Evolutionary conservation across 2,329 filamentous ascomycete genomes (phyloP), one percentile per base, ranked within the genome.

Genomic region (Trichoderma polysporum): DNA sequence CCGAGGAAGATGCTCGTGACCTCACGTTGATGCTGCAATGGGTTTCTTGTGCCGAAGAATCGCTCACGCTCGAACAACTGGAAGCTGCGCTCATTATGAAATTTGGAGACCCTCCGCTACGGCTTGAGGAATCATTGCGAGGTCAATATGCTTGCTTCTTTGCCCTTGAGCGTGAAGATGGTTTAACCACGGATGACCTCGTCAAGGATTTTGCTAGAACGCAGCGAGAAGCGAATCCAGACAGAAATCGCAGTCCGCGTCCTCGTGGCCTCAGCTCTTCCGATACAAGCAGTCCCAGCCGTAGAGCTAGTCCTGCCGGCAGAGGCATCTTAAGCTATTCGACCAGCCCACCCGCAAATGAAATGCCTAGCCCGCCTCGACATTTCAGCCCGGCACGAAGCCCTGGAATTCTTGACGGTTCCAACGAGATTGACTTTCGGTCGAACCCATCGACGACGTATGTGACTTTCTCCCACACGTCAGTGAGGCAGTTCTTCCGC

Each of bases 141-240:
- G 79, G 78, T 0, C 79, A 82, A 53, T 84, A 80, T 52, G 78
- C 80, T 0, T 82, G 80, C 59, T 83, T 84, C 54, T 84, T 84
- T 47, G 78, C 77, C 7, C 75, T 84, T 0, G 76, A 80, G 57
- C 75, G 82, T 0, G 79, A 82, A 37, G 82, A 83, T 53, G 80
- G 79, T 0, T 69, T 80, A 10, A 79, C 80, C 0, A 81, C 80
- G 0, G 78, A 81, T 17, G 79, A 81, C 50, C 70, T 81, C 1
- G 73, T 80, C 39, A 78, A 78, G 17, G 76, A 79, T n/a, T 72
- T 76, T 56, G 78, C 80, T 52, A 71, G 73, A 17, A 72, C 72
- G 9, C 74, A 75, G 15, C 73, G 75, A 33, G 72, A 75, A 27
- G 65, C 71, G 3, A 66, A 67, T 2, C 68, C 70, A 1, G 74